Conservation (phyloP, 2,329 filamentous ascomycete species). For the Lasiodiplodia gonubiensis region DNA sequence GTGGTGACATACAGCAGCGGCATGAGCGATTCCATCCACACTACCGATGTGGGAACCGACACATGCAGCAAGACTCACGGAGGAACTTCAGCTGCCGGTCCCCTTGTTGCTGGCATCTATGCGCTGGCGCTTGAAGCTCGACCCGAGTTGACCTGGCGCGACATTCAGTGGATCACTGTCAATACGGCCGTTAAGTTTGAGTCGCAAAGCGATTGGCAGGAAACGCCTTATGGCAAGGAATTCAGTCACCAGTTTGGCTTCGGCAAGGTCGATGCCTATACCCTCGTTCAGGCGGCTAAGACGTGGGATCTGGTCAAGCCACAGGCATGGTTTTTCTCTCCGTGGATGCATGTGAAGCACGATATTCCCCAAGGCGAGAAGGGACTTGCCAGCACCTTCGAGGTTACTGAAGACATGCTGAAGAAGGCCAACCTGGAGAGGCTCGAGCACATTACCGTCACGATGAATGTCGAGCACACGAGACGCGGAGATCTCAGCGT, state of each 20-base stretch:
- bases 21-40: slow-evolving; percentile 87
- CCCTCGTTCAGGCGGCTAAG: slow-evolving; percentile 83
- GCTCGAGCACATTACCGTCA: slow-evolving; percentile 93
- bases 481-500: slow-evolving; percentile 91
- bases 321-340: slow-evolving; percentile 92
- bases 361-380: slow-evolving; percentile 82
- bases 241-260: slow-evolving; percentile 97
- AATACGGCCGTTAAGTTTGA: slow-evolving; percentile 83
- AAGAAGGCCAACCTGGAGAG: slow-evolving; percentile 81
- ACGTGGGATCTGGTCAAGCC: slow-evolving; percentile 89
- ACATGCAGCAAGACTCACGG: slow-evolving; percentile 83
- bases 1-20: slow-evolving; percentile 98
- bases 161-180: slow-evolving; percentile 89
- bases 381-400: slow-evolving; percentile 79
- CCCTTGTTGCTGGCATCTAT: slow-evolving; percentile 88
- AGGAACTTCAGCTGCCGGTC: slow-evolving; percentile 93
- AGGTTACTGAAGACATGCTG: slow-evolving; percentile 81
- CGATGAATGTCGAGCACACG: slow-evolving; percentile 92
- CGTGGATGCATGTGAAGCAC: slow-evolving; percentile 90
- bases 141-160: slow-evolving; percentile 89
- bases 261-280: slow-evolving; percentile 89
- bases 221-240: slow-evolving; percentile 78
- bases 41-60: slow-evolving; percentile 88
- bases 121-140: slow-evolving; percentile 84
- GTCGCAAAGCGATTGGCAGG: slow-evolving; percentile 79